Conservation (phyloP, 78 protist genomes). For the Planoprotostelium fungivorum region DNA sequence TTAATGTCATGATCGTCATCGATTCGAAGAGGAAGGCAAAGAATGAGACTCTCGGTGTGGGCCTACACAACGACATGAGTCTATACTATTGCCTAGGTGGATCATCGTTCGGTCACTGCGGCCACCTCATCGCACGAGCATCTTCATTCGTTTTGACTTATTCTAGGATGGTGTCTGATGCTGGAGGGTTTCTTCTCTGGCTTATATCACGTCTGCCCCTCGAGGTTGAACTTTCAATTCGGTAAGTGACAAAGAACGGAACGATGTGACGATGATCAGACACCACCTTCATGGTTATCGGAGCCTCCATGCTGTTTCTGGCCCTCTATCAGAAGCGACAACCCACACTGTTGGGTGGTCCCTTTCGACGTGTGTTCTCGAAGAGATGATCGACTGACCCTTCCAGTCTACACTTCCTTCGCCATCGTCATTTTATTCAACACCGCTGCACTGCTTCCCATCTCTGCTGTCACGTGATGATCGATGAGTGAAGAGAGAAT, state of each 20-base stretch:
- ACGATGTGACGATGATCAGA: slow-evolving; percentile 1
- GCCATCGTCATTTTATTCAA: slow-evolving; percentile 38
- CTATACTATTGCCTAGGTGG: slow-evolving; percentile 45
- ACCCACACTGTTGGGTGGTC: slow-evolving; percentile 52
- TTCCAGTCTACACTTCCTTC: slow-evolving; percentile 32
- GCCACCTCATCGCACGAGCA: too few relatives aligned
- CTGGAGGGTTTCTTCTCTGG: slow-evolving; percentile 55
- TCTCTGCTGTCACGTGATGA: slow-evolving; percentile 29
- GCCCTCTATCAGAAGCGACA: slow-evolving; percentile 56
- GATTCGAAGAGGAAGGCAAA: slow-evolving; percentile 4
- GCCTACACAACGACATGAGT: slow-evolving; percentile 52
- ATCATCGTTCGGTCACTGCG: background rate
- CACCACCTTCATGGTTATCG: slow-evolving; percentile 59
- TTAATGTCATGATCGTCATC: slow-evolving; percentile 24
- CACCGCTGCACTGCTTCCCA: slow-evolving; percentile 23
- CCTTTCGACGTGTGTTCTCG: slow-evolving; percentile 10
- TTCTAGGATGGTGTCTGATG: background rate
- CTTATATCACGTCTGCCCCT: slow-evolving; percentile 62
- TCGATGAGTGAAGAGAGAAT: background rate
- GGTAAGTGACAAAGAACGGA: slow-evolving; percentile 12
- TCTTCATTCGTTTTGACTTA: background rate
- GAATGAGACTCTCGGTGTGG: slow-evolving; percentile 27
- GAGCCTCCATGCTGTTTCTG: slow-evolving; percentile 45
- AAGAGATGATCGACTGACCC: background rate
- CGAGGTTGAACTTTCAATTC: slow-evolving; percentile 58